Evolutionary conservation across 23 red algal genomes (phyloP).

Genomic region (Porphyridium purpureum): DNA sequence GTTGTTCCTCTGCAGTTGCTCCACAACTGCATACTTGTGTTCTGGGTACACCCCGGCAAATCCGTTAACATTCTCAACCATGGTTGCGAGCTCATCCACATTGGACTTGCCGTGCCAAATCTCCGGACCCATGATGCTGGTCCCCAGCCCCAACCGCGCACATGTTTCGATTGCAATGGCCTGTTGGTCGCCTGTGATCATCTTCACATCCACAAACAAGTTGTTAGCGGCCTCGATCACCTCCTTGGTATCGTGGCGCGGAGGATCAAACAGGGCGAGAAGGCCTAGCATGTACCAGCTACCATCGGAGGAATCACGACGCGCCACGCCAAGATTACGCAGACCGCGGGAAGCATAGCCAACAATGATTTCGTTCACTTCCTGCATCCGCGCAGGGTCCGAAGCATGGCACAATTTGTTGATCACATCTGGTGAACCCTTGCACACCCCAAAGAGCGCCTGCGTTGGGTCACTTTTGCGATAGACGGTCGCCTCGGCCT

Average conservation of each 20-base stretch:
- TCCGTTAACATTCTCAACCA: constrained; percentile 2
- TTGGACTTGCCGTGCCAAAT: constrained; percentile 2
- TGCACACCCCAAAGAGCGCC: no score
- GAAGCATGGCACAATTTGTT: no score
- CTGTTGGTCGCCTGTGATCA: constrained; percentile 4
- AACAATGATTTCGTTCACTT: no score
- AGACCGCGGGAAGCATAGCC: no score
- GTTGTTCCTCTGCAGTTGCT: background rate
- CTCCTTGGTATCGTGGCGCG: constrained; percentile 2
- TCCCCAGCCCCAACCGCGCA: constrained; percentile 1
- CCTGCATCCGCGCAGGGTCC: no score
- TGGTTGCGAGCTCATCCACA: constrained; percentile 1
- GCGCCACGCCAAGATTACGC: no score
- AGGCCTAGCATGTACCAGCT: no score
- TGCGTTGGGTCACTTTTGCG: no score
- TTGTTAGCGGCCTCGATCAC: constrained; percentile 1
- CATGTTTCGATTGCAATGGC: constrained; percentile 5
- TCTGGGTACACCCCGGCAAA: constrained; percentile 6
- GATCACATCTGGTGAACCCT: no score
- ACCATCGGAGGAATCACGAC: no score
- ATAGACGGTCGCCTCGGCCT: no score
- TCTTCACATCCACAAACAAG: constrained; percentile 1
- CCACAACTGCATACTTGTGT: constrained; percentile 1
- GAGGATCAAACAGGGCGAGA: constrained; percentile 4
- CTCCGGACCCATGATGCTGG: background rate